phyloP scores from a whole-genome alignment of 2,329 filamentous ascomycete species.

The Pestalotiopsis fici region DNA sequence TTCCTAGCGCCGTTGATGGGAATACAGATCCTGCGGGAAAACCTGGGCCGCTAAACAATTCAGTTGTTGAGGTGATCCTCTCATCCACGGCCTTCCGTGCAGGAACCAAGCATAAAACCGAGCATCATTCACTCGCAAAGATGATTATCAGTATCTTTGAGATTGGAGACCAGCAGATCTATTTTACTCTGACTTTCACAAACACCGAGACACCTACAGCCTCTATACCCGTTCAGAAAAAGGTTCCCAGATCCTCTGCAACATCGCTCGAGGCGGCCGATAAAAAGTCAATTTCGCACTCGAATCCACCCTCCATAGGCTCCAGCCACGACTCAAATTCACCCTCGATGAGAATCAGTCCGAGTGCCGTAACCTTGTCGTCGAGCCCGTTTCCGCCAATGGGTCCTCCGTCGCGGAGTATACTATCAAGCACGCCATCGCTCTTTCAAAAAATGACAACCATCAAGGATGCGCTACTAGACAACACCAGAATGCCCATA shows the following conservation, averaged over 20 bases:
- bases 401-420: conserved; percentile 61
- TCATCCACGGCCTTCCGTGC: conserved; percentile 47
- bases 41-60: conserved; percentile 51
- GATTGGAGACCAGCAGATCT: conserved; percentile 65
- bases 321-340: conserved; percentile 51
- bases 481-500: conserved; percentile 74
- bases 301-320: conserved; percentile 46
- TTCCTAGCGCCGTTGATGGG: not conserved
- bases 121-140: conserved; percentile 58
- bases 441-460: conserved; percentile 72
- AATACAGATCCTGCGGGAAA: conserved; percentile 10
- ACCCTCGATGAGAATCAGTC: conserved; percentile 47
- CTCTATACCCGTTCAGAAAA: conserved; percentile 34
- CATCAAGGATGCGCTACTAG: conserved; percentile 77
- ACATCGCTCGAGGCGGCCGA: conserved; percentile 44
- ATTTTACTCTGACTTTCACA: conserved; percentile 77
- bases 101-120: conserved; percentile 36
- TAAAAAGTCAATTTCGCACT: conserved; percentile 42
- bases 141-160: conserved; percentile 80
- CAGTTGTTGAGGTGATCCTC: conserved; percentile 69
- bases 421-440: conserved; percentile 60
- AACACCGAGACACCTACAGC: conserved; percentile 48
- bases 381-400: conserved; percentile 65
- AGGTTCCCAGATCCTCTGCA: conserved; percentile 37
- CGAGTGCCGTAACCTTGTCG: conserved; percentile 53